Base-by-base conservation (phyloP, 1,284 basidiomycete species). In the Pseudozyma tsukubaensis region DNA sequence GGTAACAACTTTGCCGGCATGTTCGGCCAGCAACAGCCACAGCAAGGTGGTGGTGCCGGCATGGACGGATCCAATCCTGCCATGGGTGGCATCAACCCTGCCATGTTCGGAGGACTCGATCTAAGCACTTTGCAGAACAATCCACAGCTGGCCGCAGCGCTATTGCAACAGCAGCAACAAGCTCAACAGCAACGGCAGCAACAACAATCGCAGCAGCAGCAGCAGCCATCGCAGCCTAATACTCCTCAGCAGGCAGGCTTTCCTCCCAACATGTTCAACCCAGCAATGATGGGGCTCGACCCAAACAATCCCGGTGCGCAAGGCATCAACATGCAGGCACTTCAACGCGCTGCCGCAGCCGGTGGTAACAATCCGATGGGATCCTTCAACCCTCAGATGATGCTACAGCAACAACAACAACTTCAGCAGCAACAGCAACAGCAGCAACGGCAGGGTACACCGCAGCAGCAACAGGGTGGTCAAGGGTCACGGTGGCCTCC, bases 1-100 rank as follows among this genome's bases (percentile, higher is more conserved):
- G 66, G 72, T 66, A 74, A 69, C 59, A 59, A 66, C 49, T 69
- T 69, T 66, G 72, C 72, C 56, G 66, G 55, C 62, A 69, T 73
- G 65, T 73, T 73, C 21, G 71, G 71, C 45, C 59, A 67, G 48
- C 62, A 66, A 53, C 69, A 72, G 52, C 67, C 52, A 24, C 67
- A 63, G 44, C 49, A 12, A 11, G 59, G 12, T 40, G 71, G 47
- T 50, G 60, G 60, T 35, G 71, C 39, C 32, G 50, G 59, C 56
- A 64, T 72, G 57, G 65, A 72, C 43, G 53, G 16, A 16, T 56
- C 53, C 62, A 74, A 74, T 45, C 43, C 37, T 3, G 50, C 7
- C 51, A 65, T 62, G 61, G 59, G 52, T 19, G 58, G n/a, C 40
- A 60, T 74, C 66, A 74, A 74, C 29, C 72, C 67, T 3, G 72